Percentiles rank a stretch among this genome's conserved stretches.
Conservation (phyloP, 345 rosid genomes). For the Erucastrum elatum region DNA sequence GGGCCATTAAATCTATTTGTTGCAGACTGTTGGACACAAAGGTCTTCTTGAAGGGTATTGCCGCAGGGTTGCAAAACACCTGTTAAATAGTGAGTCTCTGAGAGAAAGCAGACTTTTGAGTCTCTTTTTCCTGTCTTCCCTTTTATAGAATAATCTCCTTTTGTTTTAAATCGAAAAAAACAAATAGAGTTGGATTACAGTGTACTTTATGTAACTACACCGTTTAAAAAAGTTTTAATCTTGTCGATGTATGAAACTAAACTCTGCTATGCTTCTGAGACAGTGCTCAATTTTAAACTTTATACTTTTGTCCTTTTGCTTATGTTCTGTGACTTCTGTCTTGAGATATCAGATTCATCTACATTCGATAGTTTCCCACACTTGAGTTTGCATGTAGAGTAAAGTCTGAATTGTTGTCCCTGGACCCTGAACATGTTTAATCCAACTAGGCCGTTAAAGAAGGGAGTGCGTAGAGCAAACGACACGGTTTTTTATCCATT, state of each 20-base stretch:
- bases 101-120: not conserved
- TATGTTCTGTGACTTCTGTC: not conserved
- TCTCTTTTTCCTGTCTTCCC: not conserved
- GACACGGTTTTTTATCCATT: conserved; percentile 9
- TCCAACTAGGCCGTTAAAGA: conserved; percentile 29
- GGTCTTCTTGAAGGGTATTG: not conserved
- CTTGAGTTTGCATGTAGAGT: conserved; percentile 7
- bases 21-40: not conserved
- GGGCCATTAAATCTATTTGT: not conserved
- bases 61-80: not conserved
- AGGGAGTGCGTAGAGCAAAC: conserved; percentile 17
- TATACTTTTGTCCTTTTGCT: conserved; percentile 13
- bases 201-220: conserved; percentile 38
- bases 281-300: conserved; percentile 10
- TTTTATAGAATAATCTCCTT: too few relatives aligned
- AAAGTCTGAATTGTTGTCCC: conserved; percentile 12
- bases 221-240: conserved; percentile 13
- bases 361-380: not conserved
- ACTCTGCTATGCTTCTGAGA: conserved; percentile 30
- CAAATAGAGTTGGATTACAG: conserved; percentile 36
- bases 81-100: not conserved
- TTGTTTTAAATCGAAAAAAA: not conserved
- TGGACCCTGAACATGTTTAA: conserved; percentile 38
- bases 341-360: not conserved
- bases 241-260: conserved; percentile 18